Conservation (phyloP, 1,284 basidiomycete species). For the Nidula niveotomentosa region DNA sequence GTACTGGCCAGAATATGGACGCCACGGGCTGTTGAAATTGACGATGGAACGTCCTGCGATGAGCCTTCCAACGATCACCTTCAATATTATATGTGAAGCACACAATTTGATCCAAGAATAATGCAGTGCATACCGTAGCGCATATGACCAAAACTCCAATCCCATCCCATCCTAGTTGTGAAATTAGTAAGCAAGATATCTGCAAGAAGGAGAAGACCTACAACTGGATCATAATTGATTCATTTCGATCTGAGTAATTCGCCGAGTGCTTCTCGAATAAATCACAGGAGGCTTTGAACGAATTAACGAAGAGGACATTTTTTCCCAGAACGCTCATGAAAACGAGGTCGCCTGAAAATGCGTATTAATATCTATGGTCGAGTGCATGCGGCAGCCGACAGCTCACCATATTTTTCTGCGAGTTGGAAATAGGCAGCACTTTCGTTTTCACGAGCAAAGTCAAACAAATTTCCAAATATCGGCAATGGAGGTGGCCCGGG, state of each 20-base stretch:
- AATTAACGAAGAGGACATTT: constrained; percentile 42
- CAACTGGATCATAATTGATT: constrained; percentile 33
- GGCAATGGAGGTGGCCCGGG: constrained; percentile 44
- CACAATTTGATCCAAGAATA: not conserved
- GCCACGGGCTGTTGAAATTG: constrained; percentile 38
- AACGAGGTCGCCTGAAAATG: constrained; percentile 37
- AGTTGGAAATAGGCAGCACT: constrained; percentile 28
- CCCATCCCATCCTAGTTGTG: constrained; percentile 45
- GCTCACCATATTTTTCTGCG: constrained; percentile 33
- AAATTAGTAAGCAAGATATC: constrained; percentile 1
- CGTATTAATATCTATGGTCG: not conserved
- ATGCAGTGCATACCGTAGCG: constrained; percentile 30
- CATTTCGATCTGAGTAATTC: constrained; percentile 42
- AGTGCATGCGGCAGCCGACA: not conserved
- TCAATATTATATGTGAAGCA: not conserved
- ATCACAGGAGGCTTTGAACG: constrained; percentile 36
- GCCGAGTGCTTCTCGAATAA: constrained; percentile 44
- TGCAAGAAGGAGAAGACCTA: constrained; percentile 10
- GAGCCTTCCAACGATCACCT: constrained; percentile 46
- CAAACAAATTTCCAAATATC: constrained; percentile 43
- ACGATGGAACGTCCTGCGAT: constrained; percentile 46
- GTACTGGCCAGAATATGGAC: constrained; percentile 35
- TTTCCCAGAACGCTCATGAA: constrained; percentile 41
- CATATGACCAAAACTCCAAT: constrained; percentile 52
- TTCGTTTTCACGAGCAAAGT: constrained; percentile 36